These are phyloP conservation scores for Teunomyces barrocoloradensis DNA, from an alignment of 805 yeast genomes.

Conservation along the genomic window DNA sequence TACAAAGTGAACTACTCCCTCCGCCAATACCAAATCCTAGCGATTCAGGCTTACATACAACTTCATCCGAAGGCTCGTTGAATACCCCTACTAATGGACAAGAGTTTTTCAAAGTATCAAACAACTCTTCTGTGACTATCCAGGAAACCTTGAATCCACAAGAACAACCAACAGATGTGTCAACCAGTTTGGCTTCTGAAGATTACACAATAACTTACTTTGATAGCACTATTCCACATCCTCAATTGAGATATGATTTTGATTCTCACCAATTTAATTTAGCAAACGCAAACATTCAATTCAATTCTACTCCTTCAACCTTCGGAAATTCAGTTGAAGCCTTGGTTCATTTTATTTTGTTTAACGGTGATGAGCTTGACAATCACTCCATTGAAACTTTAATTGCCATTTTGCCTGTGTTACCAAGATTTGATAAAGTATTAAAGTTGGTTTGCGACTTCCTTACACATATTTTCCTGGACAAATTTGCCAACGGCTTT, in stretches of 20 bases:
- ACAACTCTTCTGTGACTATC: conserved; percentile 14
- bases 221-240: conserved; percentile 32
- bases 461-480: conserved; percentile 21
- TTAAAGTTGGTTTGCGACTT: conserved; percentile 19
- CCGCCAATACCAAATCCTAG: conserved; percentile 1
- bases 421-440: conserved; percentile 31
- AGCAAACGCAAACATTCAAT: conserved; percentile 8
- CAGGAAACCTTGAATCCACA: conserved; percentile 5
- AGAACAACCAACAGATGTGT: neutral
- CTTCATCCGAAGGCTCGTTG: neutral
- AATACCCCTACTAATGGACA: conserved; percentile 6
- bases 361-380: conserved; percentile 16
- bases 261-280: conserved; percentile 28
- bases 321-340: conserved; percentile 47
- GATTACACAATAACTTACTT: conserved; percentile 22
- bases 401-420: conserved; percentile 32
- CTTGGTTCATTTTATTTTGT: conserved; percentile 68
- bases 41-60: conserved; percentile 1
- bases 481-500: conserved; percentile 21
- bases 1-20: conserved; percentile 1
- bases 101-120: conserved; percentile 15
- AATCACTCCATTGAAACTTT: conserved; percentile 12
- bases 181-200: neutral
- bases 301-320: conserved; percentile 4
- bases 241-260: conserved; percentile 44